A percentile compares a stretch with the other conserved stretches of the same genome.
These are phyloP conservation scores for Evernia prunastri DNA, from an alignment of 495 filamentous ascomycete species.

Conservation along the genomic window DNA sequence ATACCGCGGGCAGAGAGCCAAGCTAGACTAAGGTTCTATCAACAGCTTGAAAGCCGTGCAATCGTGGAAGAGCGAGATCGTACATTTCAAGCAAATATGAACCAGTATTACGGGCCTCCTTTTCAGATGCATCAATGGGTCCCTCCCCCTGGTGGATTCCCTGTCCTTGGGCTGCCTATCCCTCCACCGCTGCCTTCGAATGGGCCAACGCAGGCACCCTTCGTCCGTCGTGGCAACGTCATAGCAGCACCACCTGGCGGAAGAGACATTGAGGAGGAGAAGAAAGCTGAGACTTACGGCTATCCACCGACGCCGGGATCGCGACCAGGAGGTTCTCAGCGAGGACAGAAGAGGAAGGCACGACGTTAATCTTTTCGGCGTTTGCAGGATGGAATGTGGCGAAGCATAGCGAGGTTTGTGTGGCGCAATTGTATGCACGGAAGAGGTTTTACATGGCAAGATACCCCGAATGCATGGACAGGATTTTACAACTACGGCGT, in stretches of 20 bases:
- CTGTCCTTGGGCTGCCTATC: neutral
- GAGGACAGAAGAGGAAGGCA: conserved; percentile 1
- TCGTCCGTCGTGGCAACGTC: conserved; percentile 11
- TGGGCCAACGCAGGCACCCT: neutral
- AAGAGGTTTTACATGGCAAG: neutral
- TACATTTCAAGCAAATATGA: neutral
- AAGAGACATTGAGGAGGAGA: conserved; percentile 14
- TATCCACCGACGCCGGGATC: conserved; percentile 23
- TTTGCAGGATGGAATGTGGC: neutral
- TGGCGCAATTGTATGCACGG: conserved; percentile 1
- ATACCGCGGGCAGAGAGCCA: neutral
- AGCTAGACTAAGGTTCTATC: neutral
- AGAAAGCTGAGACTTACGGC: conserved; percentile 21
- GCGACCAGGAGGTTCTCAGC: neutral
- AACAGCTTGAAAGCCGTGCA: conserved; percentile 2
- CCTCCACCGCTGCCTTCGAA: conserved; percentile 1
- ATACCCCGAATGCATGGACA: conserved; percentile 4
- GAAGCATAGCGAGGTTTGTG: conserved; percentile 1
- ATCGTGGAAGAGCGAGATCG: neutral
- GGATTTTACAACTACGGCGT: neutral
- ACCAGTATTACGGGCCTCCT: neutral
- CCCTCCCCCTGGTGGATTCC: neutral
- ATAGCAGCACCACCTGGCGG: conserved; percentile 5
- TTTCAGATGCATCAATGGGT: neutral
- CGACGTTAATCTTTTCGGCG: neutral